A percentile compares a stretch with the other conserved stretches of the same genome.
phyloP scores from a whole-genome alignment of 768 basidiomycete genomes.

The Ramaria rubella region DNA sequence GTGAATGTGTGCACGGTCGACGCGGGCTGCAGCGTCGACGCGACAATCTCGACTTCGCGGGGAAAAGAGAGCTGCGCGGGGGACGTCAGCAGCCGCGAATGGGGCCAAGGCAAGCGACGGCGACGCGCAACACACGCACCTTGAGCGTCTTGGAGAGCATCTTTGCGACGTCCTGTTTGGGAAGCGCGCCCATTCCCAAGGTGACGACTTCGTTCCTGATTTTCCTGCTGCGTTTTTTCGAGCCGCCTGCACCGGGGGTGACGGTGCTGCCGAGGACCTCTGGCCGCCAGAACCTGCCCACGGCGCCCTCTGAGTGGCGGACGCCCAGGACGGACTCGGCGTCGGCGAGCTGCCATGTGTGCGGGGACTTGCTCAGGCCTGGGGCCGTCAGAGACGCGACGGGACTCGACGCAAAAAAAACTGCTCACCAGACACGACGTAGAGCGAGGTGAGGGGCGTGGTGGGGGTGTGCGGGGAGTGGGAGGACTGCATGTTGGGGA shows the following conservation, averaged over 20 bases:
- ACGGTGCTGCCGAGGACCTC: slow-evolving; percentile 87
- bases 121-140: slow-evolving; percentile 37
- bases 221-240: slow-evolving; percentile 62
- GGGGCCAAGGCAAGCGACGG: background rate
- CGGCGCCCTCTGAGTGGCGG: slow-evolving; percentile 78
- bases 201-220: slow-evolving; percentile 7
- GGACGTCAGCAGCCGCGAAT: slow-evolving; percentile 5
- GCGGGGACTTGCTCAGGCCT: slow-evolving; percentile 81
- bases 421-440: slow-evolving; percentile 55
- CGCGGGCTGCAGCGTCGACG: slow-evolving; percentile 89
- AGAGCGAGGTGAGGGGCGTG: slow-evolving; percentile 73
- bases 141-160: slow-evolving; percentile 90
- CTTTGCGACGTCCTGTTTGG: slow-evolving; percentile 82
- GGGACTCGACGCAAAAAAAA: background rate
- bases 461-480: slow-evolving; percentile 61
- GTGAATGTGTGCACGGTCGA: slow-evolving; percentile 91
- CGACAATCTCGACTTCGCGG: slow-evolving; percentile 89
- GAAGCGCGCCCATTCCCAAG: slow-evolving; percentile 64
- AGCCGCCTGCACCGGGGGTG: slow-evolving; percentile 76
- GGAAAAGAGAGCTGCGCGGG: slow-evolving; percentile 90
- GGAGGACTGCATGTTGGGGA: slow-evolving; percentile 43
- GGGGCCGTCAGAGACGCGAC: background rate
- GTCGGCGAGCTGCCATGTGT: slow-evolving; percentile 87
- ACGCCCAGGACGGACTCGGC: slow-evolving; percentile 75
- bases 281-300: slow-evolving; percentile 84